Evolutionary conservation across 1,284 basidiomycete species (phyloP).

Genomic region (Cutaneotrichosporon daszewskae): DNA sequence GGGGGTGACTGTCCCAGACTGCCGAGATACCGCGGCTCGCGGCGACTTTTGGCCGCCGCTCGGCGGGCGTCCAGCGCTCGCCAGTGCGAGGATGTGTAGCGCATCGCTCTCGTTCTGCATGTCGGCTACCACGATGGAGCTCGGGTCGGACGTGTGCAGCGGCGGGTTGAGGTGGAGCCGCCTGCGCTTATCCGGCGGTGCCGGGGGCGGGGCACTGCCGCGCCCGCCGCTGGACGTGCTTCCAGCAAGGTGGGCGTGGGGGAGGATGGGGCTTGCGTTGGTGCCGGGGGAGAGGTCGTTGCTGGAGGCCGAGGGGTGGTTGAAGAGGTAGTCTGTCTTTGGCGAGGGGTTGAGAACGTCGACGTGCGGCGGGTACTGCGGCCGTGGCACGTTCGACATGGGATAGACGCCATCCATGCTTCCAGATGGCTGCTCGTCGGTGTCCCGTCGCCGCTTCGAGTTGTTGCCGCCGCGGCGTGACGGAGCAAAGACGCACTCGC

Average conservation of each 20-base stretch:
- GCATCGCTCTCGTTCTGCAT: slow-evolving; percentile 49
- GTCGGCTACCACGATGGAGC: slow-evolving; percentile 43
- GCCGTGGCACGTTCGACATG: no score
- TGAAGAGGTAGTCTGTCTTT: slow-evolving; percentile 15
- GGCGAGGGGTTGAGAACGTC: slow-evolving; percentile 16
- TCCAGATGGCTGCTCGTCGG: slow-evolving; percentile 8
- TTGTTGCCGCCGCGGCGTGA: slow-evolving; percentile 43
- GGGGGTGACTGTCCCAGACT: slow-evolving; percentile 1
- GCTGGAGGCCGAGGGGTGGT: slow-evolving; percentile 11
- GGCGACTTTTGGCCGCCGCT: slow-evolving; percentile 1
- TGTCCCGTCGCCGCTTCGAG: slow-evolving; percentile 22
- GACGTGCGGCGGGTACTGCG: slow-evolving; percentile 5
- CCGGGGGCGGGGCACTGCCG: background rate
- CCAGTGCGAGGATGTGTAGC: slow-evolving; percentile 44
- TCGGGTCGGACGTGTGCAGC: slow-evolving; percentile 35
- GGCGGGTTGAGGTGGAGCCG: slow-evolving; percentile 33
- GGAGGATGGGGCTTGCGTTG: background rate
- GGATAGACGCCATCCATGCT: background rate
- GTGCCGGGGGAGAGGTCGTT: slow-evolving; percentile 19
- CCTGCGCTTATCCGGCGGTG: slow-evolving; percentile 19
- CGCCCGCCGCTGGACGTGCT: background rate
- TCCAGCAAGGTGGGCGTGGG: background rate
- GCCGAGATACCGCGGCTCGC: background rate
- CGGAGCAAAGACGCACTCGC: slow-evolving; percentile 48
- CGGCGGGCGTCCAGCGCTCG: slow-evolving; percentile 23